A percentile compares a stretch with the other conserved stretches of the same genome.
These are phyloP conservation scores for Globisporangium iwayamae DNA, from an alignment of 352 stramenopile species.

Conservation along the genomic window DNA sequence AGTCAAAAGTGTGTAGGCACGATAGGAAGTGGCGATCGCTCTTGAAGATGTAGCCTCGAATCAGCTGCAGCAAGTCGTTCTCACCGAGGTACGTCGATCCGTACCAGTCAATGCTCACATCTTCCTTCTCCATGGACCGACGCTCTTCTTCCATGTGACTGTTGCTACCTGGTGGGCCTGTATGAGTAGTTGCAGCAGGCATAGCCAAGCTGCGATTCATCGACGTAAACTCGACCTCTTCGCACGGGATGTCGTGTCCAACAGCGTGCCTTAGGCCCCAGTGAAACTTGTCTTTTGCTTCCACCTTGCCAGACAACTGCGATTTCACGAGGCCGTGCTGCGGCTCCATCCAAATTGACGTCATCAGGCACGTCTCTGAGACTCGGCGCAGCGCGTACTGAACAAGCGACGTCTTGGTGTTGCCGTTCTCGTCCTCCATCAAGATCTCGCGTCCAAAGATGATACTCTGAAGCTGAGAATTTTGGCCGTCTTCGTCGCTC, in stretches of 20 bases:
- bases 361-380: conserved; percentile 77
- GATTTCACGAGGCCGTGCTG: conserved; percentile 72
- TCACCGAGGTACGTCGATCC: conserved; percentile 58
- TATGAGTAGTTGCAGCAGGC: conserved; percentile 8
- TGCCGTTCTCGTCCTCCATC: conserved; percentile 78
- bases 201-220: background rate
- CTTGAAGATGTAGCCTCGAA: conserved; percentile 72
- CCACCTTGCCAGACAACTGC: conserved; percentile 36
- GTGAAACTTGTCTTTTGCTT: conserved; percentile 59
- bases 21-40: conserved; percentile 78
- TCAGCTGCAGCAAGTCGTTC: conserved; percentile 67
- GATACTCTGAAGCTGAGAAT: conserved; percentile 55
- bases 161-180: background rate
- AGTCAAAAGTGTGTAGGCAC: conserved; percentile 81
- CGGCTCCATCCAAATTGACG: conserved; percentile 88
- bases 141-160: conserved; percentile 29
- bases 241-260: conserved; percentile 57
- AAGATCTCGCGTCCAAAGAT: conserved; percentile 80
- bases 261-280: conserved; percentile 67
- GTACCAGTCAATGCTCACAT: conserved; percentile 31
- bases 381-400: conserved; percentile 78
- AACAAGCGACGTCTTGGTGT: conserved; percentile 65
- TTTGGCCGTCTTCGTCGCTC: conserved; percentile 50
- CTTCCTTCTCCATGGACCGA: conserved; percentile 46
- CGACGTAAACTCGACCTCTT: conserved; percentile 22